Percentiles rank a stretch among this genome's conserved stretches.
Conservation (phyloP, 768 basidiomycete genomes). For the Pleurotus platypus region DNA sequence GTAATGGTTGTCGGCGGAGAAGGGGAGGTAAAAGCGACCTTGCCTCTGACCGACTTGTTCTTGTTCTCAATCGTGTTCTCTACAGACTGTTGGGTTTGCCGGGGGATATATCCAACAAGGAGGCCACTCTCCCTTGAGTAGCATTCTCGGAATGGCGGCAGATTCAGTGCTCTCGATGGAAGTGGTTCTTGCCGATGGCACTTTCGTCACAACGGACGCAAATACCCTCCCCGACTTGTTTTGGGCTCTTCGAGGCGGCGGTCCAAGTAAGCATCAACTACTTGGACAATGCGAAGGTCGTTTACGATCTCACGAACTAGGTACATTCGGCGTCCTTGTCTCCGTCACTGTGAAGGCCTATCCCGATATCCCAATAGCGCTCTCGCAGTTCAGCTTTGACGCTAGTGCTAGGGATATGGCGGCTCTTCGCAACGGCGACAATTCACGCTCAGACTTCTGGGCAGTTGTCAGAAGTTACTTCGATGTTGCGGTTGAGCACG, state of each 20-base stretch:
- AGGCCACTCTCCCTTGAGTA: conserved; percentile 26
- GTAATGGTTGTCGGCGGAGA: conserved; percentile 23
- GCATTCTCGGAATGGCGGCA: conserved; percentile 18
- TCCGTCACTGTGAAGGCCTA: conserved; percentile 29
- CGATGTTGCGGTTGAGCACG: background rate
- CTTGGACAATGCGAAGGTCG: background rate
- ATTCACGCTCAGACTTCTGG: background rate
- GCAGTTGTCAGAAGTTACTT: background rate
- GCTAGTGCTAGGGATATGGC: background rate
- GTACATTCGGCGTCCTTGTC: conserved; percentile 35
- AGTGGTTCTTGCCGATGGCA: conserved; percentile 26
- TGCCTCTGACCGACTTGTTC: background rate
- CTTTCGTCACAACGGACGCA: conserved; percentile 20
- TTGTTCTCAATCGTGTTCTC: background rate
- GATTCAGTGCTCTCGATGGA: conserved; percentile 19
- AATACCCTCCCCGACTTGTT: conserved; percentile 24
- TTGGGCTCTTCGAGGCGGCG: conserved; percentile 24
- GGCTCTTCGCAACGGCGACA: background rate
- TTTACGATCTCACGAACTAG: conserved; percentile 14
- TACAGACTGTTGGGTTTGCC: conserved; percentile 20
- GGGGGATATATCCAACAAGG: conserved; percentile 31
- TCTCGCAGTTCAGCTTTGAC: conserved; percentile 9
- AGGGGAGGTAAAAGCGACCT: conserved; percentile 7
- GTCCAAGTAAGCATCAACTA: conserved; percentile 2
- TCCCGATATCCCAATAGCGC: conserved; percentile 27